A percentile compares a stretch with the other conserved stretches of the same genome.
These are phyloP conservation scores for Liriodendron chinense DNA, from an alignment of 164 flowering plant species.

Conservation along the genomic window DNA sequence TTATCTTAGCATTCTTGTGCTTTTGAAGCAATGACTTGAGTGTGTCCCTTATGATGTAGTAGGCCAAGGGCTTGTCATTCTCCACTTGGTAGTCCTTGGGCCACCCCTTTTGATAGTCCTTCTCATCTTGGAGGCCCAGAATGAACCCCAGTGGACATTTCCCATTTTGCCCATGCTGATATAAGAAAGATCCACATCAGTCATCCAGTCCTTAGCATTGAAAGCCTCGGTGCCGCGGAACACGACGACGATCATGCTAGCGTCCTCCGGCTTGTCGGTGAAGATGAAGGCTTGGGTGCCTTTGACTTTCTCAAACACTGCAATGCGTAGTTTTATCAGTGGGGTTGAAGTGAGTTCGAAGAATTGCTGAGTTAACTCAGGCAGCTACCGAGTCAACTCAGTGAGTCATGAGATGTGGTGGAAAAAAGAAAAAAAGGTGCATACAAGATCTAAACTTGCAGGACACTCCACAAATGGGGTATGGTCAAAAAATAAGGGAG, in stretches of 20 bases:
- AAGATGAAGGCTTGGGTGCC: conserved; percentile 50
- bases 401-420: too few species aligned
- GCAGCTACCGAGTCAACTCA: too few species aligned
- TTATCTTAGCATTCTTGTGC: conserved; percentile 21
- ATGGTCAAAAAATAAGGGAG: too few species aligned
- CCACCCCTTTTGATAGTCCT: conserved; percentile 37
- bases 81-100: conserved; percentile 28
- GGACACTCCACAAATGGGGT: too few species aligned
- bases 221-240: conserved; percentile 76
- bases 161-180: conserved; percentile 41
- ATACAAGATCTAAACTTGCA: too few species aligned
- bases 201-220: conserved; percentile 43
- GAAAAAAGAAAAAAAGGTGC: too few species aligned
- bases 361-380: background rate
- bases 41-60: conserved; percentile 41
- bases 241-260: conserved; percentile 38
- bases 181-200: conserved; percentile 64
- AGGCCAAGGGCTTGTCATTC: conserved; percentile 32
- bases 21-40: conserved; percentile 26
- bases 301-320: conserved; percentile 32
- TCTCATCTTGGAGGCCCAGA: conserved; percentile 45
- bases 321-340: background rate
- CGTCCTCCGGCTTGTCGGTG: conserved; percentile 27
- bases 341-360: background rate
- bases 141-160: conserved; percentile 59